Conservation (phyloP, 2,329 filamentous ascomycete genomes). For the Rachicladosporium sp. region DNA sequence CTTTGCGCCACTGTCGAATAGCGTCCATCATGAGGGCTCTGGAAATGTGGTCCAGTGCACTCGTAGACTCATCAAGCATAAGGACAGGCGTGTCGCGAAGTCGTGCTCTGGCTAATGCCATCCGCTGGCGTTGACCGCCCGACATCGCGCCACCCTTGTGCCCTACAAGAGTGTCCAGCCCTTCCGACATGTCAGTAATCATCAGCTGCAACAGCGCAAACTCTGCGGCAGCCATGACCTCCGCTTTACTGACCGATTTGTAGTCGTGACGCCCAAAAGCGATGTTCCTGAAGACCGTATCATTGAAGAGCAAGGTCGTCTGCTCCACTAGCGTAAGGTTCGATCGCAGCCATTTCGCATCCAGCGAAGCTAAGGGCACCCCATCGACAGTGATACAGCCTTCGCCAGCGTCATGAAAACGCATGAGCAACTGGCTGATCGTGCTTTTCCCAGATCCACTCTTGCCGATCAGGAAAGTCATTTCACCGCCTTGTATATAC, state of each 20-base stretch:
- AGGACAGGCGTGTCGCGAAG: conserved; percentile 68
- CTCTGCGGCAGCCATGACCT: conserved; percentile 51
- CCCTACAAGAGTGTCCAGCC: conserved; percentile 61
- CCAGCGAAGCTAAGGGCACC: conserved; percentile 46
- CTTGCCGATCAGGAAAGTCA: conserved; percentile 69
- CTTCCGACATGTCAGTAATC: conserved; percentile 53
- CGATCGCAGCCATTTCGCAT: conserved; percentile 59
- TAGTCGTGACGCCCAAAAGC: conserved; percentile 51
- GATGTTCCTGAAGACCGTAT: conserved; percentile 67
- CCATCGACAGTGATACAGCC: conserved; percentile 62
- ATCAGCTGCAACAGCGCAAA: conserved; percentile 58
- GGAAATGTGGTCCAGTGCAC: conserved; percentile 66
- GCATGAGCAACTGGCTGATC: conserved; percentile 63
- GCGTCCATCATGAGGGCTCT: conserved; percentile 57
- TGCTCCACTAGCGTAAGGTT: conserved; percentile 78
- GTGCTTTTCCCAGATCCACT: conserved; percentile 94
- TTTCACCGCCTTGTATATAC: conserved; percentile 57
- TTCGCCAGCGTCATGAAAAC: conserved; percentile 56
- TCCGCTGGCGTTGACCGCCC: conserved; percentile 71
- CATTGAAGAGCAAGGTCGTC: conserved; percentile 66
- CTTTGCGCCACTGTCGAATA: conserved; percentile 62
- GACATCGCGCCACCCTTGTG: conserved; percentile 59
- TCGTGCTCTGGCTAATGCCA: conserved; percentile 67
- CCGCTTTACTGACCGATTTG: conserved; percentile 35
- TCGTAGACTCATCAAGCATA: conserved; percentile 80